Conservation (phyloP, 2,329 filamentous ascomycete genomes). For the Thelonectria olida region DNA sequence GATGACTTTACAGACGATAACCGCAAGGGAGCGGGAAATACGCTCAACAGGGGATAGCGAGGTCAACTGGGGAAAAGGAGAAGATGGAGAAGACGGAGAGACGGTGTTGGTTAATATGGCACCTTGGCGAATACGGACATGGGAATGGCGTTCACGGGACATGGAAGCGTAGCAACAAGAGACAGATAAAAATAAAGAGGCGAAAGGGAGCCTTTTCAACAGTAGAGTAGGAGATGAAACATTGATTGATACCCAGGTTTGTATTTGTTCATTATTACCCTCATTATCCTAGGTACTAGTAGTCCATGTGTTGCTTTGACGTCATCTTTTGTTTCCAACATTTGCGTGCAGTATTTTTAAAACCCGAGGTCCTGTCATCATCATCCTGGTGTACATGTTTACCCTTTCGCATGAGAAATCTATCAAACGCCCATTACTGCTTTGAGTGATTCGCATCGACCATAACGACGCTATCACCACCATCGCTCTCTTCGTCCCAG, state of each 20-base stretch:
- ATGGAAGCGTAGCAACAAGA: neutral
- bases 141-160: conserved; percentile 9
- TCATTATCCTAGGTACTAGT: neutral
- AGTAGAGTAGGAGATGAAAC: conserved; percentile 10
- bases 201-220: neutral
- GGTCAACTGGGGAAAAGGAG: neutral
- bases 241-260: conserved; percentile 20
- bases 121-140: neutral
- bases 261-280: neutral
- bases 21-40: conserved; percentile 84
- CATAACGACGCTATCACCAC: conserved; percentile 21
- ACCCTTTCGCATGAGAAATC: neutral
- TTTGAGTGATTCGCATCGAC: neutral
- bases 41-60: conserved; percentile 75
- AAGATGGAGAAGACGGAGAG: neutral
- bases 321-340: neutral
- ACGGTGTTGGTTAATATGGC: neutral
- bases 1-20: conserved; percentile 95
- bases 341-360: neutral
- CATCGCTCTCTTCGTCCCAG: conserved; percentile 15
- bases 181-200: neutral
- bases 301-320: neutral
- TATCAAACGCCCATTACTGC: neutral
- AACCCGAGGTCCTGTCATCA: neutral
- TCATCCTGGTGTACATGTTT: conserved; percentile 11